Conservation (phyloP, 1,139 yeast genomes). For the Sugiyamaella grinbergsii region DNA sequence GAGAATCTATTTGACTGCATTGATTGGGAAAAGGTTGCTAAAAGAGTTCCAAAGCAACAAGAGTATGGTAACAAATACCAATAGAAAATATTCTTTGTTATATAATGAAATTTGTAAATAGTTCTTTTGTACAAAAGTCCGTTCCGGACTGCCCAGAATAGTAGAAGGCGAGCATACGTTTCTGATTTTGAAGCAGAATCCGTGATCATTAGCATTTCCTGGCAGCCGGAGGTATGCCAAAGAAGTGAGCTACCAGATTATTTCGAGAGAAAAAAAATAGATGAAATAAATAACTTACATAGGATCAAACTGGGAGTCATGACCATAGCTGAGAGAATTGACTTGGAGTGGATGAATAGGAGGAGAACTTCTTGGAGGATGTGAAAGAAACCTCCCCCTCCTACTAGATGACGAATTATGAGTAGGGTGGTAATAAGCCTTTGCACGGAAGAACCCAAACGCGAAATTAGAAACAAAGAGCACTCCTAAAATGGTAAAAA, state of each 20-base stretch:
- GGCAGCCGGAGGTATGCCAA: background rate
- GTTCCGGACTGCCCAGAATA: too few species aligned
- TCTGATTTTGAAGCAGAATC: too few species aligned
- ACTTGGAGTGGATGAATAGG: background rate
- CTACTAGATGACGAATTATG: background rate
- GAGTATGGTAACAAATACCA: conserved; percentile 19
- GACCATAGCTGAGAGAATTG: background rate
- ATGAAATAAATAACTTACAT: background rate
- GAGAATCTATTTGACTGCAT: conserved; percentile 75
- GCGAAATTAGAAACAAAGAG: conserved; percentile 48
- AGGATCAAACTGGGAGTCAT: background rate
- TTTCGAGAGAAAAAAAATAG: too few species aligned
- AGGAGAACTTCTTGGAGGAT: conserved; percentile 4
- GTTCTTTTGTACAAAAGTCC: conserved; percentile 13
- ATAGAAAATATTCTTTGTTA: conserved; percentile 7
- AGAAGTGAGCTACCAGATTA: too few species aligned
- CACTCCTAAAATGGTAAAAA: conserved; percentile 42
- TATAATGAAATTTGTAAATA: conserved; percentile 14
- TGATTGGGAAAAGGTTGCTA: conserved; percentile 76
- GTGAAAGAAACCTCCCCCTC: conserved; percentile 4
- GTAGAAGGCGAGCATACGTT: too few species aligned
- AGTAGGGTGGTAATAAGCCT: conserved; percentile 9
- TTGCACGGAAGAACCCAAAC: conserved; percentile 45
- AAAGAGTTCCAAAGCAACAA: conserved; percentile 29
- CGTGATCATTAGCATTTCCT: too few species aligned